phyloP scores from a whole-genome alignment of 352 stramenopile genomes.

The Phytophthora megakarya region DNA sequence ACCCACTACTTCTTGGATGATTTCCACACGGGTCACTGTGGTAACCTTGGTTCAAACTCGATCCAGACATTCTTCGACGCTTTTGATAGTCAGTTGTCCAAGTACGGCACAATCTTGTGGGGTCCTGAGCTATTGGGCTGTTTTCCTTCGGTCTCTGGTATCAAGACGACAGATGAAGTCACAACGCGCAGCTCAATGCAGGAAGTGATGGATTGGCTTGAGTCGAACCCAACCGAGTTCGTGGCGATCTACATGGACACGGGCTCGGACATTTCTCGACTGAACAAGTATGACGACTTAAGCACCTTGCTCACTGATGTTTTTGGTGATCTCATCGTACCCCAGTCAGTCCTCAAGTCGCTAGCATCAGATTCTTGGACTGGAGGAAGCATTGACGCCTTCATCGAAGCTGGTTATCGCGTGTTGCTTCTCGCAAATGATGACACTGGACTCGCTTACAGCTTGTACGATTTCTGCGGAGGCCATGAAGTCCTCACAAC shows the following conservation, averaged over 20 bases:
- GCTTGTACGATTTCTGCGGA: slow-evolving; percentile 45
- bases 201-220: slow-evolving; percentile 54
- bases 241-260: slow-evolving; percentile 60
- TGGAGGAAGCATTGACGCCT: slow-evolving; percentile 39
- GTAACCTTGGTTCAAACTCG: slow-evolving; percentile 45
- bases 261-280: slow-evolving; percentile 40
- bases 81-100: slow-evolving; percentile 42
- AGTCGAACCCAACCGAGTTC: slow-evolving; percentile 48
- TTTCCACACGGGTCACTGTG: slow-evolving; percentile 64
- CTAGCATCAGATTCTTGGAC: slow-evolving; percentile 39
- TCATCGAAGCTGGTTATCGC: slow-evolving; percentile 44
- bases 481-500: slow-evolving; percentile 43
- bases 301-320: slow-evolving; percentile 45
- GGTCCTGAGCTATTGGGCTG: slow-evolving; percentile 57
- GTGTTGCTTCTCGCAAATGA: slow-evolving; percentile 55
- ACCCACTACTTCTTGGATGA: slow-evolving; percentile 68
- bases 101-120: slow-evolving; percentile 54
- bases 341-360: slow-evolving; percentile 36
- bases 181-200: slow-evolving; percentile 40
- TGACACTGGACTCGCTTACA: slow-evolving; percentile 47
- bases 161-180: slow-evolving; percentile 50
- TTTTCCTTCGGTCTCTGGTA: slow-evolving; percentile 63
- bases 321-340: slow-evolving; percentile 54
- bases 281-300: slow-evolving; percentile 37
- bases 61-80: slow-evolving; percentile 46